Evolutionary conservation across 306 rosid genomes (phyloP).

Genomic region (Gastrolobium bilobum): DNA sequence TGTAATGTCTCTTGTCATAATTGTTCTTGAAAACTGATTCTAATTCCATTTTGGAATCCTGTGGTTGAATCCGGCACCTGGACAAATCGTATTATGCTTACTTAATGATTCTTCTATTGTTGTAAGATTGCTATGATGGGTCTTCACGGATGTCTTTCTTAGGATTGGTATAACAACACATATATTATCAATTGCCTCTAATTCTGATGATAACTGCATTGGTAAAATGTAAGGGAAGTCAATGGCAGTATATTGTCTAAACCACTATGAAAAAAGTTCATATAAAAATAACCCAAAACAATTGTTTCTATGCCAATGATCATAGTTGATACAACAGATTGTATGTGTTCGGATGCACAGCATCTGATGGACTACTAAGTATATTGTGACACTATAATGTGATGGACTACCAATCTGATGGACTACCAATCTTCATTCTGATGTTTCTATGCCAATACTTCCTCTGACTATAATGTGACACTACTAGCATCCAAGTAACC

Average conservation of each 20-base stretch:
- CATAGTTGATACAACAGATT: no score
- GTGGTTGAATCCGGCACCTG: constrained; percentile 49
- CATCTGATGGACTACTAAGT: constrained; percentile 14
- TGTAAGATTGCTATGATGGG: constrained; percentile 38
- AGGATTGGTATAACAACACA: no score
- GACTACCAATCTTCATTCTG: no score
- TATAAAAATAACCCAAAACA: no score
- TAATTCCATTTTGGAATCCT: constrained; percentile 51
- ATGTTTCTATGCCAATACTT: no score
- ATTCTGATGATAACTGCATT: no score
- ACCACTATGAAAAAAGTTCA: no score
- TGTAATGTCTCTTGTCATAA: constrained; percentile 69
- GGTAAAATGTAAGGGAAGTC: no score
- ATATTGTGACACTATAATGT: constrained; percentile 11
- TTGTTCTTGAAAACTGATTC: constrained; percentile 63
- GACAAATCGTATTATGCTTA: constrained; percentile 45
- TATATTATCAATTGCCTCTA: no score
- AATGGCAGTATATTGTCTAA: not conserved
- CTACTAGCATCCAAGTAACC: not conserved
- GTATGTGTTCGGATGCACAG: not conserved
- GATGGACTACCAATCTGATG: no score
- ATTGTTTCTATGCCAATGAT: no score
- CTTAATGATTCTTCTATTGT: constrained; percentile 52
- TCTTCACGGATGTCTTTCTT: no score
- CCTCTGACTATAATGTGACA: constrained; percentile 17